Evolutionary conservation across 2,329 filamentous ascomycete species (phyloP), one percentile per base, ranked within the genome.

Genomic region (Talaromyces pinophilus): DNA sequence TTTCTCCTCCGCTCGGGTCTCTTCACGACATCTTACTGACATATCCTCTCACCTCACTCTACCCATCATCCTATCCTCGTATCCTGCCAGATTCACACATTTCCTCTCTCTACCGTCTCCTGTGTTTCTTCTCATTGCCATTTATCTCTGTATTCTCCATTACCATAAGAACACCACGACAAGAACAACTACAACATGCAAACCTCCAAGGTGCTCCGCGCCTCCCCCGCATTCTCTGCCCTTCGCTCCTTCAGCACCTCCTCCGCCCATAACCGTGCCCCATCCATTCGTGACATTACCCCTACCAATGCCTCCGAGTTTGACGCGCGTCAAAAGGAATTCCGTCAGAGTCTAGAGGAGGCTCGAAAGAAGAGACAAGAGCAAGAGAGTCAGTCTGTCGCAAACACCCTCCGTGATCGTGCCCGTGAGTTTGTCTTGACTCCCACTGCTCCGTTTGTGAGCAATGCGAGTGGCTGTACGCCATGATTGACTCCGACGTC

Each of bases 201-300:
- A 71, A 72, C 75, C 68, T 73, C 78, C 73, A 83, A 83, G 74
- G 76, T 88, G 71, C 74, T 84, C 71, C 85, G 82, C 71, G 74
- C 78, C 62, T 76, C 81, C 71, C 79, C 81, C 68, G 71, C 76
- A 75, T 71, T 80, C 69, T 84, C 83, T 74, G 80, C 82, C 71
- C 75, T 84, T 69, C 84, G 88, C 72, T 81, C 86, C 71, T 85
- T 91, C 75, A 83, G 83, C 75, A 84, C 85, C 66, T 86, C 87
- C 67, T 77, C 83, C 66, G 69, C 76, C 70, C 73, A 77, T 70
- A 77, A 79, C 69, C 84, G 83, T 67, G 82, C 88, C 22, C 95
- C 95, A n/a, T 88, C 90, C 44, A 87, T 99, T 71, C 90, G 91
- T 77, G 93, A 99, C 80, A 88, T 99, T 83, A 90, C 84, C 55